Evolutionary conservation across 176 grass and related monocot genomes (phyloP).

Genomic region (Lolium multiflorum): DNA sequence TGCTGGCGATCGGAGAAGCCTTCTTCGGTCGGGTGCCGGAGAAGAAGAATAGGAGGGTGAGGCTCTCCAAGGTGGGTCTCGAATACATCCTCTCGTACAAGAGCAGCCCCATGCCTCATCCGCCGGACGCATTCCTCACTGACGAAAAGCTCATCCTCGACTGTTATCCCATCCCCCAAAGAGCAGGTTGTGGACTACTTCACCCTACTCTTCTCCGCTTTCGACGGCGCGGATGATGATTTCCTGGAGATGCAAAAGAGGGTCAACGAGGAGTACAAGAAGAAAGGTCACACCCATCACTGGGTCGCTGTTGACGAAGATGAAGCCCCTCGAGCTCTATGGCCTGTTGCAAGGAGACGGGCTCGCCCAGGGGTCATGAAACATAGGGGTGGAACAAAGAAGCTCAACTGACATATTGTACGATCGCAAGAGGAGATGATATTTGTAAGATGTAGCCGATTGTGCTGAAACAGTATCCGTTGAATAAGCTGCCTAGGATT

Average conservation of each 20-base stretch:
- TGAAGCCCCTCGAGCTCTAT: too few species aligned
- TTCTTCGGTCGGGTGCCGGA: not conserved
- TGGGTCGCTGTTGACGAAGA: constrained; percentile 3
- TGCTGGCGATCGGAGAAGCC: not conserved
- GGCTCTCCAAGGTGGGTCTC: not conserved
- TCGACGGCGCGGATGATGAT: not conserved
- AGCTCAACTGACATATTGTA: not conserved
- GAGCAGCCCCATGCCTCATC: not conserved
- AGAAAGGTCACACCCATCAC: not conserved
- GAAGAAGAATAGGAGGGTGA: not conserved
- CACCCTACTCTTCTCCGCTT: not conserved
- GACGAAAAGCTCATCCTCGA: not conserved
- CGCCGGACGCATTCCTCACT: not conserved
- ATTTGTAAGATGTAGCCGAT: not conserved
- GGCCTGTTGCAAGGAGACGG: too few species aligned
- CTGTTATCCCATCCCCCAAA: not conserved
- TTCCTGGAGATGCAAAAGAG: not conserved
- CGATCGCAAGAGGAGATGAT: not conserved
- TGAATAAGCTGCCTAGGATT: too few species aligned
- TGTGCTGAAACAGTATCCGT: too few species aligned
- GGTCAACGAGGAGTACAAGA: not conserved
- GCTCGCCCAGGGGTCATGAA: too few species aligned
- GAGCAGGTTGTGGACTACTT: not conserved
- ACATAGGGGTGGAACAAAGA: not conserved
- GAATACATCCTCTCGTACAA: not conserved